Base-by-base conservation (phyloP, 2,329 filamentous ascomycete species). In the Aspergillus ustus region DNA sequence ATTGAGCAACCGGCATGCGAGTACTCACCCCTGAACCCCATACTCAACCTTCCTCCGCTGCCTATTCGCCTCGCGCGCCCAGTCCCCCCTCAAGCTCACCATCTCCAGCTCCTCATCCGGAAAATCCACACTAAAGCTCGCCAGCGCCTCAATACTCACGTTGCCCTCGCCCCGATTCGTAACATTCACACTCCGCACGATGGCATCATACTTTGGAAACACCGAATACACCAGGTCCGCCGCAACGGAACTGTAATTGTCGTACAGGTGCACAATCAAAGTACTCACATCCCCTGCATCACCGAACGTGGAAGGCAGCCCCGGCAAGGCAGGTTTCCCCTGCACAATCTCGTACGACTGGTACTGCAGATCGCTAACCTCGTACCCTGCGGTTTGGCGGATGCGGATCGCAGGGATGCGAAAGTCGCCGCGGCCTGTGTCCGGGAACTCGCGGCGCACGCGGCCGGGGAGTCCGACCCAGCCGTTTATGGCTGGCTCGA, bases 351-450 rank as follows among this genome's bases (percentile, higher is more conserved):
- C 73, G 63, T 89, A 82, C 0, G 84, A 87, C 57, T 83, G 77
- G 67, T 89, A 89, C 48, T 78, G 78, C 60, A 89, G 82, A 8
- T 83, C 82, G 7, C 82, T 85, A 13, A 90, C 82, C 0, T 85
- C 87, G 61, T 85, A 81, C 31, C 87, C 87, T 17, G 81, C 81
- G 2, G 82, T 76, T 66, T 90, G 86, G 57, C 81, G 80, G 66
- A 90, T 86, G 45, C 85, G 83, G 11, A 89, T 80, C 0, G 87
- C 87, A 0, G 87, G 87, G 3, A 83, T 76, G 4, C 88, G 82
- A 64, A 88, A 87, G 67, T 90, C 88, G n/a, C 87, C 87, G 9
- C 87, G 82, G 1, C 87, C 87, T 4, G 87, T 76, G 63, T 90
- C 87, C 1, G 87, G 87, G 59, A 88, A 89, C 69, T 89, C 87